Conservation (phyloP, 306 rosid genomes). For the Amphicarpaea edgeworthii region DNA sequence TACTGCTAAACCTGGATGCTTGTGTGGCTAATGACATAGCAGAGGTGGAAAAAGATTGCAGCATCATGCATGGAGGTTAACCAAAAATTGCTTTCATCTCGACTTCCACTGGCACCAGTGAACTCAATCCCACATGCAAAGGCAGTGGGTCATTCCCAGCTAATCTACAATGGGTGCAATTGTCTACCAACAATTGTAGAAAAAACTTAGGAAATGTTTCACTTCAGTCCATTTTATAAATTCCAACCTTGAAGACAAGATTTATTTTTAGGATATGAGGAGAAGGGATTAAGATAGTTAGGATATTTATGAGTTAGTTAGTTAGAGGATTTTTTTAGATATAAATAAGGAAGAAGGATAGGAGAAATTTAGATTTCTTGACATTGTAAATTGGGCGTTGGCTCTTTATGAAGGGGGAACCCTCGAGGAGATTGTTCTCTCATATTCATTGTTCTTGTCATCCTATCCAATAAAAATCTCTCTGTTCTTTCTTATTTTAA, state of each 20-base stretch:
- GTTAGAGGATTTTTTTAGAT: background rate
- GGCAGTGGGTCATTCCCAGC: background rate
- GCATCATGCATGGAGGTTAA: background rate
- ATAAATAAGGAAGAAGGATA: background rate
- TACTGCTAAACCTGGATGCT: background rate
- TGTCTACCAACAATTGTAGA: background rate
- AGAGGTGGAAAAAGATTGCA: background rate
- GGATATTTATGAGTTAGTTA: background rate
- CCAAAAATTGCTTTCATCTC: background rate
- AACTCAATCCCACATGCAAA: background rate
- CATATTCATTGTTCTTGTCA: no score
- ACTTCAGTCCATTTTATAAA: background rate
- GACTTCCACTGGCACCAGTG: background rate
- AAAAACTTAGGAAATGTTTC: background rate
- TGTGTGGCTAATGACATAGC: background rate
- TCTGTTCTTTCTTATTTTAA: no score
- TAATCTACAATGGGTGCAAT: background rate
- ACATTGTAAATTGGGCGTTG: no score
- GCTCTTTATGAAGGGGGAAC: no score
- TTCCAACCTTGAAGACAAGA: background rate
- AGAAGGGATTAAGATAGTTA: background rate
- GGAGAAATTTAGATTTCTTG: background rate
- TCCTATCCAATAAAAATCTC: no score
- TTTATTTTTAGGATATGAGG: background rate
- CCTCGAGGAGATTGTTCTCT: no score